These are phyloP conservation scores for Scleroderma citrinum DNA, from an alignment of 768 basidiomycete genomes.

Conservation along the genomic window DNA sequence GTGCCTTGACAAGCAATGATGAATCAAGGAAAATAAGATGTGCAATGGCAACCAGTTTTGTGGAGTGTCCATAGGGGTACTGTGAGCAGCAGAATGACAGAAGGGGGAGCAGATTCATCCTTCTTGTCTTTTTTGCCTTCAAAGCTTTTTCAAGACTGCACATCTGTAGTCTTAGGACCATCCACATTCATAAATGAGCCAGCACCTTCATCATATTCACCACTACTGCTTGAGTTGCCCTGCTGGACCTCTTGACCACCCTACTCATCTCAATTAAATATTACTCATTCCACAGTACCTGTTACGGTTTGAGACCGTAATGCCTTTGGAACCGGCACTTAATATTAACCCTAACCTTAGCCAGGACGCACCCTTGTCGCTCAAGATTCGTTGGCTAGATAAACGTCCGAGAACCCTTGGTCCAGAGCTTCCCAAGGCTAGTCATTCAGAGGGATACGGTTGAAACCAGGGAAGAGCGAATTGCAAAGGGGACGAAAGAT, in stretches of 20 bases:
- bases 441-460: too few relatives aligned
- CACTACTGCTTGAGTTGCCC: constrained; percentile 13
- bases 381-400: too few relatives aligned
- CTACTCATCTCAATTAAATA: constrained; percentile 49
- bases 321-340: too few relatives aligned
- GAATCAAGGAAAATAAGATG: constrained; percentile 70
- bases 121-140: constrained; percentile 18
- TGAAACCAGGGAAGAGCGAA: too few relatives aligned
- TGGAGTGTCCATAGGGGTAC: constrained; percentile 48
- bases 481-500: too few relatives aligned
- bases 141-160: constrained; percentile 28
- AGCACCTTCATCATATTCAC: constrained; percentile 24
- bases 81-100: constrained; percentile 56
- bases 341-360: too few relatives aligned
- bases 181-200: constrained; percentile 6
- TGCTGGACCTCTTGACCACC: constrained; percentile 15
- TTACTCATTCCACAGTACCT: constrained; percentile 69
- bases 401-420: too few relatives aligned
- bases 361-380: too few relatives aligned
- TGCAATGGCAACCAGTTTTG: constrained; percentile 58
- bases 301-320: too few relatives aligned
- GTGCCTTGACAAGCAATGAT: constrained; percentile 62
- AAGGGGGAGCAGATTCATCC: constrained; percentile 33
- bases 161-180: constrained; percentile 2
- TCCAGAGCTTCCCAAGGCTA: too few relatives aligned